Conservation (phyloP, 2,329 filamentous ascomycete species). For the Hymenoscyphus repandus region DNA sequence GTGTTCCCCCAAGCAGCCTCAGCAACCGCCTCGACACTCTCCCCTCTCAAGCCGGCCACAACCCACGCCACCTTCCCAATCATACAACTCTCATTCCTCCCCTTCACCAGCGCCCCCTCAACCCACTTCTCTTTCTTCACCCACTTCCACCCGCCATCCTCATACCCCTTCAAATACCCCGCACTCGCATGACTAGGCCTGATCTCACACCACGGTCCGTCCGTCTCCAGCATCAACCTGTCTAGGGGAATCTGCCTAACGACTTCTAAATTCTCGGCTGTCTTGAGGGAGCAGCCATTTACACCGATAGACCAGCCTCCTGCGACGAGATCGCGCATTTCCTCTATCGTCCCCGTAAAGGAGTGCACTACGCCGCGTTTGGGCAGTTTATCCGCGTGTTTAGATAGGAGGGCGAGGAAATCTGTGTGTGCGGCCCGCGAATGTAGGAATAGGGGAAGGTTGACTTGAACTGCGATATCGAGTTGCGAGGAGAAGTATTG, state of each 20-base stretch:
- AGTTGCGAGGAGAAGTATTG: slow-evolving; percentile 77
- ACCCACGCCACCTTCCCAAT: slow-evolving; percentile 86
- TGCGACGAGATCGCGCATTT: slow-evolving; percentile 75
- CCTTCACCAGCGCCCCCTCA: slow-evolving; percentile 85
- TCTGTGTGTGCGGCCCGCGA: slow-evolving; percentile 82
- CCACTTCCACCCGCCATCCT: slow-evolving; percentile 56
- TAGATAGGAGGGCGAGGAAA: slow-evolving; percentile 68
- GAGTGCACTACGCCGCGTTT: slow-evolving; percentile 84
- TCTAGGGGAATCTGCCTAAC: slow-evolving; percentile 75
- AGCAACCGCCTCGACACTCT: slow-evolving; percentile 74
- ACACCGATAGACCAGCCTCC: slow-evolving; percentile 87
- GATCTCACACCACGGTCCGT: slow-evolving; percentile 97
- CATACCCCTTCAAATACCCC: slow-evolving; percentile 24
- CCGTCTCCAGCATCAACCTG: slow-evolving; percentile 87
- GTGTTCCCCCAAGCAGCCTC: slow-evolving; percentile 85
- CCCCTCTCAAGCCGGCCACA: slow-evolving; percentile 78
- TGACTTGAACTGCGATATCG: slow-evolving; percentile 40
- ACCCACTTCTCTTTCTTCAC: slow-evolving; percentile 97
- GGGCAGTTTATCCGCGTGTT: slow-evolving; percentile 59
- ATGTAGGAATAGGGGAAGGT: slow-evolving; percentile 87
- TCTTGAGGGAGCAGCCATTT: slow-evolving; percentile 96
- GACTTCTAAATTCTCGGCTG: slow-evolving; percentile 80
- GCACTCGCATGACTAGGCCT: slow-evolving; percentile 75
- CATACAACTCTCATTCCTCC: slow-evolving; percentile 85
- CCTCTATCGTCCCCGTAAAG: slow-evolving; percentile 83